Conservation (phyloP, 495 filamentous ascomycete species). For the Neurospora tetrasperma region DNA sequence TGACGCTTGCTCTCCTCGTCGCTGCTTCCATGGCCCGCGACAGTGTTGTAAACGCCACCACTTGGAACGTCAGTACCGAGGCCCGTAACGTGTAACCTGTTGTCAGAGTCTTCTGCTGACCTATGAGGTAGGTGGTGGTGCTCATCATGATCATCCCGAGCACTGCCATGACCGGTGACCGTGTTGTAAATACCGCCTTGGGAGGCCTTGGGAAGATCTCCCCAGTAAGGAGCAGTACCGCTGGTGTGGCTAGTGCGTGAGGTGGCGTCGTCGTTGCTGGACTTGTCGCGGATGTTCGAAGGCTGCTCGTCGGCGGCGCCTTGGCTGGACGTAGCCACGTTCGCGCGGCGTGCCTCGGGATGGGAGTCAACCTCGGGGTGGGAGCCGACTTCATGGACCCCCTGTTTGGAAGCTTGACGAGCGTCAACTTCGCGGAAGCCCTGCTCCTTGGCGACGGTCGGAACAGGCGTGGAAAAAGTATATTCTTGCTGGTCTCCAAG, state of each 20-base stretch:
- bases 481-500: not conserved
- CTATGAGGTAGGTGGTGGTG: slow-evolving; percentile 17
- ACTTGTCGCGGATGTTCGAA: not conserved
- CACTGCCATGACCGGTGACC: slow-evolving; percentile 33
- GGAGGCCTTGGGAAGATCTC: slow-evolving; percentile 24
- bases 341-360: not conserved
- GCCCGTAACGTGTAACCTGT: slow-evolving; percentile 14
- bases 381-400: not conserved
- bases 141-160: slow-evolving; percentile 22
- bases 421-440: not conserved
- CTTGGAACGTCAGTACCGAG: slow-evolving; percentile 8
- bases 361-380: not conserved
- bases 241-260: not conserved
- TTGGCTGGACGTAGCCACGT: not conserved
- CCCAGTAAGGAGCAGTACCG: slow-evolving; percentile 28
- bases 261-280: not conserved
- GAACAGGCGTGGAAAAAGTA: not conserved
- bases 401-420: not conserved
- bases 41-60: slow-evolving; percentile 20
- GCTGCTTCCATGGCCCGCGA: slow-evolving; percentile 17
- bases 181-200: slow-evolving; percentile 30
- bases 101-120: slow-evolving; percentile 7
- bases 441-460: not conserved
- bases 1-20: slow-evolving; percentile 16
- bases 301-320: not conserved